These are phyloP conservation scores for Apiospora koreana DNA, from an alignment of 2,329 filamentous ascomycete genomes.

Conservation along the genomic window DNA sequence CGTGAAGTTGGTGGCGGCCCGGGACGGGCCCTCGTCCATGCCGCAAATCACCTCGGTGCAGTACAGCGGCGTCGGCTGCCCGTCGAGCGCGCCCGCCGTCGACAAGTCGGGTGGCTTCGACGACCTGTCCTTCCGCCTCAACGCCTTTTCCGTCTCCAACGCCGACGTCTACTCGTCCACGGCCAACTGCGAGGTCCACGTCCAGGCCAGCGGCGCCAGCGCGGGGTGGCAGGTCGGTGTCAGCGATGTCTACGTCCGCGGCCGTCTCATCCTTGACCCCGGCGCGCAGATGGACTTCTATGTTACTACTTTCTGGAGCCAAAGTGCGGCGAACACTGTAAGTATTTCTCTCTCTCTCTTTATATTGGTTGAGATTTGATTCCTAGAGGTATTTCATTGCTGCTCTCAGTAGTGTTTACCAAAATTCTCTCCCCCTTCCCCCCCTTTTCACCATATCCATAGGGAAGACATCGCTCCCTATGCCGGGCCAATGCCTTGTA, in stretches of 20 bases:
- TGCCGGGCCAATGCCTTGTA: too few species aligned
- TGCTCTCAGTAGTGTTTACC: too few species aligned
- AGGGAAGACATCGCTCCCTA: too few species aligned
- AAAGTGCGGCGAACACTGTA: slow-evolving; percentile 36
- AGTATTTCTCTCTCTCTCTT: slow-evolving; percentile 9
- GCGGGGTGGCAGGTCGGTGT: slow-evolving; percentile 42
- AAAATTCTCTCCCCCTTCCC: too few species aligned
- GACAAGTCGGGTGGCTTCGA: slow-evolving; percentile 32
- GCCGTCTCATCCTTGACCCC: slow-evolving; percentile 34
- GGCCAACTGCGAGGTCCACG: slow-evolving; percentile 39
- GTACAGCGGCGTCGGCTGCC: slow-evolving; percentile 40
- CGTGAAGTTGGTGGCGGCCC: slow-evolving; percentile 19
- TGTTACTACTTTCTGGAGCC: slow-evolving; percentile 38
- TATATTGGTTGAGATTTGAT: not conserved
- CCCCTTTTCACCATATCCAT: too few species aligned
- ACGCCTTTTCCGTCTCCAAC: slow-evolving; percentile 27
- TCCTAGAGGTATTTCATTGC: too few species aligned
- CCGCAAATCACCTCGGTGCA: slow-evolving; percentile 34
- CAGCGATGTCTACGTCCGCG: slow-evolving; percentile 32
- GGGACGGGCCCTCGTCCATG: slow-evolving; percentile 25
- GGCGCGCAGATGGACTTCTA: slow-evolving; percentile 35
- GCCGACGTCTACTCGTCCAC: slow-evolving; percentile 26
- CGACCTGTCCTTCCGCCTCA: slow-evolving; percentile 31
- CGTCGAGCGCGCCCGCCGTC: slow-evolving; percentile 33
- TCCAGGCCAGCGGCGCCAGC: slow-evolving; percentile 30